Base-by-base conservation (phyloP, 331 rosid species). In the Pyracantha coccinea region DNA sequence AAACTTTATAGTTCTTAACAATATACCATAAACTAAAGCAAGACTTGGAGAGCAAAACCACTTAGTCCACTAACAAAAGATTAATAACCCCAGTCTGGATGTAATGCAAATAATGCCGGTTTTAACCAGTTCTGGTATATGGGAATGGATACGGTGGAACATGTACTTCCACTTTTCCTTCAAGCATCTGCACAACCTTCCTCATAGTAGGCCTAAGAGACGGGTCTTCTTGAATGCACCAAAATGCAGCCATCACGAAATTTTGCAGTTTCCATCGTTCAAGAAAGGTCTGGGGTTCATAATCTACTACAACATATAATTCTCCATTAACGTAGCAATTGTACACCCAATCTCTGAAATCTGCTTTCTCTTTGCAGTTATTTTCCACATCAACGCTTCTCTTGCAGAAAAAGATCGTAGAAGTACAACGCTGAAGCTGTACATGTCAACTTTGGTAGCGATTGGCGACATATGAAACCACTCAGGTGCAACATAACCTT, bases 401-500 rank as follows among this genome's bases (percentile, higher is more conserved):
- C 65, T 84, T 64, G 21, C 88, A 88, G 17, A 79, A 88, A 23
- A 88, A 66, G 5, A 79, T 83, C 78, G 92, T 0, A 90, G 81
- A 14, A 84, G 41, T 23, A 86, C 21, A 3, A 87, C 80, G 4
- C 92, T 90, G 68, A 74, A 89, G 77, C 92, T 87, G n/a, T 80
- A 89, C 8, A 84, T 87, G 66, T 86, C 92, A 6, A 88, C 92
- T 64, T 81, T 79, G 12, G 87, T 65, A 0, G 87, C 83, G 44
- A 89, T 69, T 9, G 81, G 77, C 83, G 44, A 47, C 66, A 75
- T 82, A 66, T 75, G 77, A 17, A 87, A 83, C 96, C 92, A 90
- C 68, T 89, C 87, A 7, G 83, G 76, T 1, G 95, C 90, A 44
- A 84, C 88, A 75, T 86, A 84, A 35, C 89, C 92, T 80, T 75